Conservation (phyloP, 495 filamentous ascomycete species). For the Chaetomium fimeti region DNA sequence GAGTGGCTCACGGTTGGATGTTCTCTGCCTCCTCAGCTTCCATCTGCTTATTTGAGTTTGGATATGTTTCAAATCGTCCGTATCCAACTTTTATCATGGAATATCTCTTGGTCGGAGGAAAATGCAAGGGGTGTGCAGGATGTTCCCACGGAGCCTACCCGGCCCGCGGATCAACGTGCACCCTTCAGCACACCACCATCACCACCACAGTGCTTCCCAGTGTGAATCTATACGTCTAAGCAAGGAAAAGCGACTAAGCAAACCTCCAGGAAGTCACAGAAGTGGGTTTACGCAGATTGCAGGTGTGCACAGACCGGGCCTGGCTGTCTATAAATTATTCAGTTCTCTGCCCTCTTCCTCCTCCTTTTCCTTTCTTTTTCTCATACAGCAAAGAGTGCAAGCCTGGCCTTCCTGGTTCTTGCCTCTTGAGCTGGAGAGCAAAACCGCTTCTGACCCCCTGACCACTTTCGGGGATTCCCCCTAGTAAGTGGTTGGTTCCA, state of each 20-base stretch:
- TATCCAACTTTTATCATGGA: too few relatives aligned
- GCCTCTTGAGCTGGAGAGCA: neutral
- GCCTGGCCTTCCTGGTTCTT: neutral
- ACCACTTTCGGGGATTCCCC: neutral
- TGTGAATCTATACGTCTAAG: neutral
- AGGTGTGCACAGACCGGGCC: conserved; percentile 20
- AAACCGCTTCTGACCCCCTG: neutral
- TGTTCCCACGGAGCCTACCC: neutral
- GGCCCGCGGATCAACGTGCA: neutral
- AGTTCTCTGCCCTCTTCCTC: neutral
- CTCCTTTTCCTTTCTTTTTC: conserved; percentile 9
- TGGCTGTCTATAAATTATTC: conserved; percentile 7
- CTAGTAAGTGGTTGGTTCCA: neutral
- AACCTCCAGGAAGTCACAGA: too few relatives aligned
- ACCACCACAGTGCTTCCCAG: neutral
- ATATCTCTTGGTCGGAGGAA: neutral
- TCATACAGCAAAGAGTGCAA: neutral
- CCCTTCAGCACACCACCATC: neutral
- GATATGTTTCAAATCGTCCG: neutral
- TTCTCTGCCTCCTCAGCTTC: neutral
- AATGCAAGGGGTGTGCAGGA: neutral
- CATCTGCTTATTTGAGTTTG: neutral
- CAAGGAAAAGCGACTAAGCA: conserved; percentile 12
- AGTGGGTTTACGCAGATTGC: neutral
- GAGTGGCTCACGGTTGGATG: neutral